Percentiles rank a stretch among this genome's conserved stretches.
These are phyloP conservation scores for Thuja plicata DNA, from an alignment of 83 land plant genomes.

Conservation along the genomic window DNA sequence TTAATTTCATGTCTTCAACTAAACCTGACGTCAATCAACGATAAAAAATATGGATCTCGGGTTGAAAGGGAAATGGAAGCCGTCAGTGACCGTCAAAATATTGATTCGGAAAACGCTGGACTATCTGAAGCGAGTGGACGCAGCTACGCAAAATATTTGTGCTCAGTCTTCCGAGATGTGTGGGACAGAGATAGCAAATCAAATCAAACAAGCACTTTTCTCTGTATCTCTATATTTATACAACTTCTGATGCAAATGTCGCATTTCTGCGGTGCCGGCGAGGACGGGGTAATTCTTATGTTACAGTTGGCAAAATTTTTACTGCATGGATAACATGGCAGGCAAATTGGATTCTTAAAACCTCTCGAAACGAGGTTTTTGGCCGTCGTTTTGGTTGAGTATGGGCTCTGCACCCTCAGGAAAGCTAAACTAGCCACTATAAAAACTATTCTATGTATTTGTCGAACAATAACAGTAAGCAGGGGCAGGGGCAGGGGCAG, in stretches of 20 bases:
- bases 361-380: background rate
- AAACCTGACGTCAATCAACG: too few relatives aligned
- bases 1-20: too few relatives aligned
- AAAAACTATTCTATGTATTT: conserved; percentile 13
- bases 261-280: background rate
- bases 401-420: background rate
- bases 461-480: background rate
- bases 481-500: conserved; percentile 13
- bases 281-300: background rate
- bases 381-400: background rate
- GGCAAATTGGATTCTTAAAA: background rate
- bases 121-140: background rate
- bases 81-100: background rate
- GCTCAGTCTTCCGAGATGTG: background rate
- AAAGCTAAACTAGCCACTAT: background rate
- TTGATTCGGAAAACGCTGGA: background rate
- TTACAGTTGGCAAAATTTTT: background rate
- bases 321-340: background rate
- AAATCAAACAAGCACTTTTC: background rate
- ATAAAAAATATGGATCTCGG: too few relatives aligned
- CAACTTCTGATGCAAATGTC: background rate
- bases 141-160: background rate
- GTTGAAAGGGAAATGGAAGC: background rate
- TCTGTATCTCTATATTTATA: too few relatives aligned
- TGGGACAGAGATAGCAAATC: background rate